phyloP scores from a whole-genome alignment of 2,329 filamentous ascomycete genomes.

The Pseudocercospora fuligena region DNA sequence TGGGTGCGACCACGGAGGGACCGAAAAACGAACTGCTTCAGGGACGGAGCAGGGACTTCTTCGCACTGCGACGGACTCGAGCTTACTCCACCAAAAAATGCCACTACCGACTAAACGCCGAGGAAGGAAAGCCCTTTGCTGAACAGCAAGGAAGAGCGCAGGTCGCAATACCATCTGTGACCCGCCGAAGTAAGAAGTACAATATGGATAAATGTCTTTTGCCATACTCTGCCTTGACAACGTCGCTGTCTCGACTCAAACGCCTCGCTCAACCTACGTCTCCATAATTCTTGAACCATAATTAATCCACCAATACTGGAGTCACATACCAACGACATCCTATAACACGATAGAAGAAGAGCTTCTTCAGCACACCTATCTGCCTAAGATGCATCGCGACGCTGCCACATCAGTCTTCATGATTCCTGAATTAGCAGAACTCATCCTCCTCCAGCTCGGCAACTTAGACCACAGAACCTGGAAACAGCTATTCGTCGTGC shows the following conservation, averaged over 20 bases:
- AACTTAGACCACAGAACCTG: slow-evolving; percentile 21
- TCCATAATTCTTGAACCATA: neutral
- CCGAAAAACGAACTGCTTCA: slow-evolving; percentile 13
- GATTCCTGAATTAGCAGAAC: slow-evolving; percentile 30
- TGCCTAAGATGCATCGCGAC: slow-evolving; percentile 19
- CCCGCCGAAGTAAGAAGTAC: slow-evolving; percentile 1
- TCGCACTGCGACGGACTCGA: slow-evolving; percentile 11
- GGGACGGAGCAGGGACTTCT: slow-evolving; percentile 14
- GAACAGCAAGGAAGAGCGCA: slow-evolving; percentile 7
- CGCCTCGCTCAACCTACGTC: neutral
- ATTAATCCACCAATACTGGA: neutral
- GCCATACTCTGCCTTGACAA: neutral
- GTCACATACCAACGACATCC: neutral
- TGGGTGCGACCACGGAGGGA: slow-evolving; percentile 3
- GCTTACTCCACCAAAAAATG: slow-evolving; percentile 4
- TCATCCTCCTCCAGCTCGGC: slow-evolving; percentile 28
- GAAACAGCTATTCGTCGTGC: slow-evolving; percentile 30
- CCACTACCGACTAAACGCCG: neutral
- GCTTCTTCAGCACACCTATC: neutral
- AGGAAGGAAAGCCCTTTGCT: slow-evolving; percentile 10
- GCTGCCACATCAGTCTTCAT: slow-evolving; percentile 24
- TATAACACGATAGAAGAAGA: neutral
- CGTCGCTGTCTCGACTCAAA: neutral
- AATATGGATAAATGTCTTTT: neutral
- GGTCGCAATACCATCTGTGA: slow-evolving; percentile 8